These are phyloP conservation scores for Arthrobotrys sphaeroides DNA, from an alignment of 2,329 filamentous ascomycete genomes.

Conservation along the genomic window DNA sequence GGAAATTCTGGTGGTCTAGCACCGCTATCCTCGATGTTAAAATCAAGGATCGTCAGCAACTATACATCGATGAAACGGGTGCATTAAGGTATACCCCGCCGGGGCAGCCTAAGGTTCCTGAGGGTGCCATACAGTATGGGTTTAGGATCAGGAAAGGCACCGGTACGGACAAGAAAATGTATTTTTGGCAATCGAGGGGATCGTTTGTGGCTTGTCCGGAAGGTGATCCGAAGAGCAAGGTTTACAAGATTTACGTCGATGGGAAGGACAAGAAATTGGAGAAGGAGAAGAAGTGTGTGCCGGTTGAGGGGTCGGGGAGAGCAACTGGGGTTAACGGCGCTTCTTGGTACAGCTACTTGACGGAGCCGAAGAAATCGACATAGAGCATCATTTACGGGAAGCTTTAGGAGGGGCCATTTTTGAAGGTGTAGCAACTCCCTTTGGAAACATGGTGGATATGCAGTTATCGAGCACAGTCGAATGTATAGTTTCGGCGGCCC, in stretches of 20 bases:
- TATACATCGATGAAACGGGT: conserved; percentile 69
- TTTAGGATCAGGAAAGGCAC: conserved; percentile 61
- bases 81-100: conserved; percentile 68
- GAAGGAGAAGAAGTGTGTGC: conserved; percentile 2
- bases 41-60: conserved; percentile 69
- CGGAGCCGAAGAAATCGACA: not conserved
- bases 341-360: not conserved
- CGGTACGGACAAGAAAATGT: not conserved
- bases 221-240: not conserved
- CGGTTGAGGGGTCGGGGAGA: not conserved
- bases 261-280: conserved; percentile 4
- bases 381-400: not conserved
- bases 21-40: not conserved
- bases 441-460: too few species aligned
- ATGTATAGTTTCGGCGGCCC: too few species aligned
- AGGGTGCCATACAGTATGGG: conserved; percentile 65
- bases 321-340: not conserved
- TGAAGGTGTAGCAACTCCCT: not conserved
- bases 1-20: not conserved
- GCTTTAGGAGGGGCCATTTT: not conserved
- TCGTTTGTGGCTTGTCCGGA: conserved; percentile 5
- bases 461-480: too few species aligned
- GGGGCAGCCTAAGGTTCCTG: conserved; percentile 66
- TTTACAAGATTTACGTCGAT: conserved; percentile 3
- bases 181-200: not conserved